phyloP scores from a whole-genome alignment of 257 asterid species.

The Rhazya stricta region DNA sequence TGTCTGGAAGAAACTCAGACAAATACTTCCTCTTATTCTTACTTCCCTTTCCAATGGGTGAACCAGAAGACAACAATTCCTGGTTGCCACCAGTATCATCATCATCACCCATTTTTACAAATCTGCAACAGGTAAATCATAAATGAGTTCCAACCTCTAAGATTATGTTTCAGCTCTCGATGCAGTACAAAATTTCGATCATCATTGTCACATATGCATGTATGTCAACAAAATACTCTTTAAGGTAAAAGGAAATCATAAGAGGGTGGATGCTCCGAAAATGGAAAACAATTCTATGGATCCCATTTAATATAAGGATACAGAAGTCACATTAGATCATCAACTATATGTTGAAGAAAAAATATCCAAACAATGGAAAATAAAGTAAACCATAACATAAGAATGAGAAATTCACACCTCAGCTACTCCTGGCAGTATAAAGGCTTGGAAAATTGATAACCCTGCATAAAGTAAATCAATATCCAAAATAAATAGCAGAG shows the following conservation, averaged over 20 bases:
- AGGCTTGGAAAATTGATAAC: background rate
- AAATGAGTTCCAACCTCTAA: background rate
- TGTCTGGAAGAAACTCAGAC: slow-evolving; percentile 36
- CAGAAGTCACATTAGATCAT: background rate
- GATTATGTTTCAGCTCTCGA: slow-evolving; percentile 1
- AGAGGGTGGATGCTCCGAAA: background rate
- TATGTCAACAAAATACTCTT: background rate
- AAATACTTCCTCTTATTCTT: slow-evolving; percentile 62
- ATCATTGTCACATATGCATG: slow-evolving; percentile 1
- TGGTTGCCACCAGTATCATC: slow-evolving; percentile 22
- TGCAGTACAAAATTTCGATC: slow-evolving; percentile 5
- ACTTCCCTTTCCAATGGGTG: slow-evolving; percentile 37
- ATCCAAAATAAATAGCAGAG: background rate
- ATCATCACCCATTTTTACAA: slow-evolving; percentile 37
- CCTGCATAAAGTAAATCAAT: background rate
- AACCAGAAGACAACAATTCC: slow-evolving; percentile 24
- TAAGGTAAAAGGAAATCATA: background rate
- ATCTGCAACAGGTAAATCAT: slow-evolving; percentile 7
- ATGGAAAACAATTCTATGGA: background rate
- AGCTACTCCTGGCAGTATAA: background rate
- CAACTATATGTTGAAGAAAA: background rate
- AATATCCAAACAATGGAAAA: background rate
- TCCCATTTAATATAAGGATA: background rate
- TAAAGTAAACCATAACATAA: background rate
- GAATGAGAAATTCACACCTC: background rate